These are phyloP conservation scores for Rhododendron williamsianum DNA, from an alignment of 148 eudicot genomes.

Conservation along the genomic window DNA sequence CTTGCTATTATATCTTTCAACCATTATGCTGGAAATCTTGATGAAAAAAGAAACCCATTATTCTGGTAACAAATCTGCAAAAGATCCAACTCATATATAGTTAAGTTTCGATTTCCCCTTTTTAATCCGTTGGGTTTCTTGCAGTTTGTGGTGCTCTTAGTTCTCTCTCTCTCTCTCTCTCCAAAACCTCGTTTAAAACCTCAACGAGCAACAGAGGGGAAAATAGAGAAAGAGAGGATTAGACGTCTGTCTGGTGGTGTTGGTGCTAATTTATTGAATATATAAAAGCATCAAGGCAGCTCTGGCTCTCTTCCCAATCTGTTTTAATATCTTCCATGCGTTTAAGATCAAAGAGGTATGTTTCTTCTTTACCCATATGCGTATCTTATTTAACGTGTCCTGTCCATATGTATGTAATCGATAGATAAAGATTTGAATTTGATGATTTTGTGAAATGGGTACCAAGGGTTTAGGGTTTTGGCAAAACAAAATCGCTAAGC, in stretches of 20 bases:
- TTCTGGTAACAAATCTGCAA: background rate
- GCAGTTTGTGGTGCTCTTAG: background rate
- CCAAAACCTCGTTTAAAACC: no score
- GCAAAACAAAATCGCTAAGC: background rate
- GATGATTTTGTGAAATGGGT: background rate
- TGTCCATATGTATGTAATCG: background rate
- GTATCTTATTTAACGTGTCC: background rate
- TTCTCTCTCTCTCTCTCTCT: background rate
- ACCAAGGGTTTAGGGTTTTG: background rate
- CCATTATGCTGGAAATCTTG: background rate
- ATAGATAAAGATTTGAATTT: background rate
- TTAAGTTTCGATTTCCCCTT: background rate
- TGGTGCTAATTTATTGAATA: background rate
- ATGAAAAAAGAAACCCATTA: no score
- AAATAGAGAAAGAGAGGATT: background rate
- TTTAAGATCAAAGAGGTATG: conserved; percentile 4
- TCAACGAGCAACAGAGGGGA: background rate
- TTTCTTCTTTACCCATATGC: background rate
- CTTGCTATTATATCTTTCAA: background rate
- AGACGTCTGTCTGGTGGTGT: background rate
- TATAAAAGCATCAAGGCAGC: background rate
- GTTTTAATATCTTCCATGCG: background rate
- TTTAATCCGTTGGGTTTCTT: background rate
- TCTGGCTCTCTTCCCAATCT: background rate
- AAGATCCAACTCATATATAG: background rate